Evolutionary conservation across 768 basidiomycete species (phyloP), one percentile per base, ranked within the genome.

Genomic region (Mycena alexandri): DNA sequence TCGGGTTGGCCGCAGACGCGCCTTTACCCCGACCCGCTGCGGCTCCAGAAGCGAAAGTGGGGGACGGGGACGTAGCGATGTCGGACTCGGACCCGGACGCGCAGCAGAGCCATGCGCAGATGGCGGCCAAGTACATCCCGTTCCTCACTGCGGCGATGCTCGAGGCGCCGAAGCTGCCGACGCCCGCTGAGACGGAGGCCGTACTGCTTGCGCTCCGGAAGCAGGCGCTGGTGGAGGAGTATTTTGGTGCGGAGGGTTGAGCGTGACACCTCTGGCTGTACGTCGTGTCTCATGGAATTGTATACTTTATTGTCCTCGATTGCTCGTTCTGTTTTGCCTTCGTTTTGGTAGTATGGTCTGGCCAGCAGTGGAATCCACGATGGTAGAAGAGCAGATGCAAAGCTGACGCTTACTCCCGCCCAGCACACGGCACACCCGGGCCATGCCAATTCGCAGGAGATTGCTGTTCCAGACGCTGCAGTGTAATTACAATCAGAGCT

Each of bases 71-170:
- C 63, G 77, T 47, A 11, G 46, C 77, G 1, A 77, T 38, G 38
- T 38, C 38, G 38, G 38, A 38, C 38, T 36, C 34, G 34, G 34
- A 36, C 34, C 2, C 29, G 38, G 11, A 17, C 25, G 11, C 19
- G 83, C 73, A 80, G n/a, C 73, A 73, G 47, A 67, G 75, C 42
- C 80, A 85, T 69, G 90, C 89, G 19, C 83, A 82, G 61, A 82
- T 87, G 13, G 89, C 88, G 16, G 90, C 90, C 0, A 81, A 90
- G 3, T 87, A 88, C 71, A 90, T 95, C n/a, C 83, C 90, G 3
- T 93, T 95, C 80, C 82, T 98, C n/a, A 81, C 88, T 21, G 80
- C 90, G n/a, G 90, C 90, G 65, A 85, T 90, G 65, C 84, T 97
- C 11, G 74, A 93, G 58, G 88, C 90, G 14, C 95, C 95, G 0